Percentiles rank a stretch among this genome's conserved stretches.
Conservation (phyloP, 768 basidiomycete genomes). For the Holtermannia corniformis region DNA sequence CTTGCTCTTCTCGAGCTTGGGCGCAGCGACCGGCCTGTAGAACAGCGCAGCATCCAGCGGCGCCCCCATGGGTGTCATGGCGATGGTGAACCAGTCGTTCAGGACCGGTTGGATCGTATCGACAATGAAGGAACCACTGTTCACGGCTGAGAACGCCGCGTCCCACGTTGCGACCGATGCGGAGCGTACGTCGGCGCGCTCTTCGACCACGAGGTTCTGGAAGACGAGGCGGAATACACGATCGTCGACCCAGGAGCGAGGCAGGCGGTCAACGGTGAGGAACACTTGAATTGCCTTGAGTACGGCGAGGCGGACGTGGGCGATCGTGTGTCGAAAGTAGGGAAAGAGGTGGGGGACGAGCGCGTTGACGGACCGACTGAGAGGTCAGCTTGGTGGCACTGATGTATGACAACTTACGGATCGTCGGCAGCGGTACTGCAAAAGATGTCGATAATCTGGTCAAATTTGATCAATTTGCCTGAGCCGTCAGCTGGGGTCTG, state of each 20-base stretch:
- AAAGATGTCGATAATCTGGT: conserved; percentile 66
- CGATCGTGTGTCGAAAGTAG: conserved; percentile 94
- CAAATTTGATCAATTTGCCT: conserved; percentile 76
- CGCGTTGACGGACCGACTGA: conserved; percentile 71
- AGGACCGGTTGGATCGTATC: conserved; percentile 3
- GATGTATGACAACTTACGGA: conserved; percentile 48
- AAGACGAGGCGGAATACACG: conserved; percentile 75
- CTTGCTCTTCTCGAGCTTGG: conserved; percentile 31
- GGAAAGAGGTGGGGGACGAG: conserved; percentile 84
- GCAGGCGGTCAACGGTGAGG: conserved; percentile 64
- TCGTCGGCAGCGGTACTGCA: neutral
- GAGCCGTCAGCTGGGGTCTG: neutral
- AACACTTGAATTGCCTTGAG: conserved; percentile 80
- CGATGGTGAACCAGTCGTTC: conserved; percentile 67
- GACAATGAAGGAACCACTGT: conserved; percentile 26
- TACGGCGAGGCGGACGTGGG: conserved; percentile 83
- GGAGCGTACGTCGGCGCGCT: conserved; percentile 70
- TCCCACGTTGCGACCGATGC: conserved; percentile 66
- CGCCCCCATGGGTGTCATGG: conserved; percentile 83
- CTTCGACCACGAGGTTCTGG: conserved; percentile 89
- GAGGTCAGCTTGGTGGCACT: conserved; percentile 7
- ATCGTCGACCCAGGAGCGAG: conserved; percentile 62
- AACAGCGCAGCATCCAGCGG: conserved; percentile 63
- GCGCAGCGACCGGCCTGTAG: conserved; percentile 49
- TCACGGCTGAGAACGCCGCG: conserved; percentile 53